Conservation (phyloP, 2,329 filamentous ascomycete genomes). For the Aureobasidium sp. region DNA sequence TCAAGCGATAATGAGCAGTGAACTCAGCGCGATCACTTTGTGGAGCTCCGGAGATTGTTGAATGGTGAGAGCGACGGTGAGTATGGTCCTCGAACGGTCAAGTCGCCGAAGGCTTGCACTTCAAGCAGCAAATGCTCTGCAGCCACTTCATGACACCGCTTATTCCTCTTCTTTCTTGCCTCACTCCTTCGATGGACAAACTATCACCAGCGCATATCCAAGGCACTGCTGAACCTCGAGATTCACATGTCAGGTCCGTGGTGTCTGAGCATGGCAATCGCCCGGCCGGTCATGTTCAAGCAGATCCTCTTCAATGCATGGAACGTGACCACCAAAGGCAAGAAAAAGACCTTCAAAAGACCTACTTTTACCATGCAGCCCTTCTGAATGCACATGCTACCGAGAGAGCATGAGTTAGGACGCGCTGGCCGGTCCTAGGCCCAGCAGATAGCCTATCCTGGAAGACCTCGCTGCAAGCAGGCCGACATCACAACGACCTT, state of each 20-base stretch:
- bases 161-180: neutral
- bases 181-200: neutral
- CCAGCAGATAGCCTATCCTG: neutral
- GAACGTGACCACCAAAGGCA: neutral
- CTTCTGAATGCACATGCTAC: neutral
- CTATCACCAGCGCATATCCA: neutral
- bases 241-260: neutral
- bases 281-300: neutral
- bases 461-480: no score
- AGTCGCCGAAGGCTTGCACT: neutral
- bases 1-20: neutral
- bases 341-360: neutral
- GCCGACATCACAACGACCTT: no score
- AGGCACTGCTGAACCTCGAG: no score
- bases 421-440: neutral
- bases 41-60: neutral
- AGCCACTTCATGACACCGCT: no score
- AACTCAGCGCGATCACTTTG: neutral
- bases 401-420: no score
- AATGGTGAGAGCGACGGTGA: no score
- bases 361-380: no score
- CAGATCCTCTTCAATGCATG: neutral
- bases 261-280: neutral
- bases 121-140: neutral
- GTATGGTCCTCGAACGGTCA: neutral